Percentiles rank a stretch among this genome's conserved stretches.
phyloP scores from a whole-genome alignment of 2,329 filamentous ascomycete genomes.

The Claviceps humidiphila region DNA sequence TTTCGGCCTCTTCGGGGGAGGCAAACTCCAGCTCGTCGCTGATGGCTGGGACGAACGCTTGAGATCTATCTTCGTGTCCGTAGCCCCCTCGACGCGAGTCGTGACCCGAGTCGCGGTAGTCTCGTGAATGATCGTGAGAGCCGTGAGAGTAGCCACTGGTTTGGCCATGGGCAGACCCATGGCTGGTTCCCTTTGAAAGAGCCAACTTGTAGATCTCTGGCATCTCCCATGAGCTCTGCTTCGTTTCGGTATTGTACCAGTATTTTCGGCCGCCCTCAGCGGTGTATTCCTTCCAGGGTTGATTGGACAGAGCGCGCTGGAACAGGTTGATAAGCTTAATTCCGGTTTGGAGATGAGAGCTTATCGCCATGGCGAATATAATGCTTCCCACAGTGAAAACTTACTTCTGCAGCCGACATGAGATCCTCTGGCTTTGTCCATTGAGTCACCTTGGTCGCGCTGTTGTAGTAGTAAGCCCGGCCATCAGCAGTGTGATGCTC shows the following conservation, averaged over 20 bases:
- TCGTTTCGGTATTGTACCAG: slow-evolving; percentile 88
- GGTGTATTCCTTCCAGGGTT: slow-evolving; percentile 89
- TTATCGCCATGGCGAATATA: not conserved
- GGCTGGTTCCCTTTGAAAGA: slow-evolving; percentile 30
- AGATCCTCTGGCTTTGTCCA: slow-evolving; percentile 90
- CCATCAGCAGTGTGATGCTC: slow-evolving; percentile 73
- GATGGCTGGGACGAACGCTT: slow-evolving; percentile 47
- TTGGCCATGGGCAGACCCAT: slow-evolving; percentile 24
- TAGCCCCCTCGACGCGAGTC: slow-evolving; percentile 47
- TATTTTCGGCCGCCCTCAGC: slow-evolving; percentile 80
- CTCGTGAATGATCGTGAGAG: slow-evolving; percentile 25
- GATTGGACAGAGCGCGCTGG: slow-evolving; percentile 65
- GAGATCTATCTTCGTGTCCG: slow-evolving; percentile 41
- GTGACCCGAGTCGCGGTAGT: slow-evolving; percentile 27
- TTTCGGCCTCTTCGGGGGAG: slow-evolving; percentile 76
- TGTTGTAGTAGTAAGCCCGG: slow-evolving; percentile 83
- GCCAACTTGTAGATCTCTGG: slow-evolving; percentile 70
- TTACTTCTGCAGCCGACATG: slow-evolving; percentile 71
- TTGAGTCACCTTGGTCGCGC: slow-evolving; percentile 72
- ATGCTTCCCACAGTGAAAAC: slow-evolving; percentile 5
- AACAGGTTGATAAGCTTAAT: not conserved
- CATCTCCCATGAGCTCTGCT: slow-evolving; percentile 90
- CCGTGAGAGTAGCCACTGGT: slow-evolving; percentile 25
- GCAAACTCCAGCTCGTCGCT: slow-evolving; percentile 67
- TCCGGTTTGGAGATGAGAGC: no score